Evolutionary conservation across 768 basidiomycete species (phyloP), one percentile per base, ranked within the genome.

Genomic region (Suillus plorans): DNA sequence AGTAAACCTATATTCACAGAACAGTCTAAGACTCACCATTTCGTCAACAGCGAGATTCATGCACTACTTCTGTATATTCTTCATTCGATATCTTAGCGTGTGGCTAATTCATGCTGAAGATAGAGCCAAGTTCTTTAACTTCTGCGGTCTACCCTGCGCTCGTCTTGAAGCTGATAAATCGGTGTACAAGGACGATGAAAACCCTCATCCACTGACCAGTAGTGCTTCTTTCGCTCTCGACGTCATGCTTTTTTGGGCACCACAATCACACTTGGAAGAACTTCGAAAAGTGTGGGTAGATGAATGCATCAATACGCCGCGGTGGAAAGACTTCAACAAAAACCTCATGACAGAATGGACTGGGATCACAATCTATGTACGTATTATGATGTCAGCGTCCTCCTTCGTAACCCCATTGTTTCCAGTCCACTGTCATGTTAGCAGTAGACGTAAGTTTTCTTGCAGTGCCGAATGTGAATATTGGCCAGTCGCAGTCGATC

Each of bases 211-310:
- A 22, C 39, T 34, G 16, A 52, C 45, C n/a, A 12, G 50, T 58
- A 25, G 12, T 50, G 14, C 39, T 62, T 12, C 7, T 63, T 12
- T 39, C 36, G 8, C 36, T 73, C 9, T 64, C 14, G 25, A 62
- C 18, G 22, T 41, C 31, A 49, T 84, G 8, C 73, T 85, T 3
- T 85, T 85, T 71, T 79, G 70, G 14, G 78, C 81, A 5, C 84
- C 85, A 0, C 77, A 81, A 41, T 70, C 79, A 6, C 82, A 85
- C 69, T 68, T 82, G 16, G 69, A 69, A 18, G 71, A 71, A 36
- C 61, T 86, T 61, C 76, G 81, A 53, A 77, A 71, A 14, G 77
- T 83, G 44, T 85, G 77, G 78, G 77, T 82, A 1, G 85, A 85
- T 69, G 69, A 71, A 0, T 74, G 79, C 7, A 74, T 83, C 63